phyloP scores from a whole-genome alignment of 2,329 filamentous ascomycete species.

The Phyllosticta citrichinensis region DNA sequence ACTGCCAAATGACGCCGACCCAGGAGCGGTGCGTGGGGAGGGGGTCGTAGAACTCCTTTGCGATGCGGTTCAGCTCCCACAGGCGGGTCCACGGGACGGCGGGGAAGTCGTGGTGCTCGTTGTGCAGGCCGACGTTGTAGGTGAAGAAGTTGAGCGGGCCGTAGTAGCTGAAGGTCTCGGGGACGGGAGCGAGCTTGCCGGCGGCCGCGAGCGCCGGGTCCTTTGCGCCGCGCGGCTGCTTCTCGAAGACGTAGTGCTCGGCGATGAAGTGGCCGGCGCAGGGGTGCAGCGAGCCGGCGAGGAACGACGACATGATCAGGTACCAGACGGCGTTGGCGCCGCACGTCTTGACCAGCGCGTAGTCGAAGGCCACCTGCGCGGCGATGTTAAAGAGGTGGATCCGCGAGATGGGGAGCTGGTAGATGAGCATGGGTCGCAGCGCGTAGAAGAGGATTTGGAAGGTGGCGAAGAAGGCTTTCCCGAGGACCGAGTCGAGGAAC shows the following conservation, averaged over 20 bases:
- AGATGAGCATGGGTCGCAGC: constrained; percentile 87
- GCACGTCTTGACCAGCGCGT: constrained; percentile 50
- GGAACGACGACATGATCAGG: constrained; percentile 79
- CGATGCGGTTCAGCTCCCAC: constrained; percentile 65
- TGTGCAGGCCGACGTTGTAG: constrained; percentile 96
- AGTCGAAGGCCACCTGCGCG: constrained; percentile 71
- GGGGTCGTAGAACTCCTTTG: constrained; percentile 83
- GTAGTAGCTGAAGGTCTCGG: constrained; percentile 97
- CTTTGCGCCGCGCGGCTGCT: constrained; percentile 42
- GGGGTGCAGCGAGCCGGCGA: constrained; percentile 87
- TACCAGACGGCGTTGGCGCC: constrained; percentile 63
- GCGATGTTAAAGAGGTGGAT: constrained; percentile 76
- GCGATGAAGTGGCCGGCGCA: constrained; percentile 97
- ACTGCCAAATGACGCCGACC: constrained; percentile 89
- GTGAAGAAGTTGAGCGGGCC: constrained; percentile 83
- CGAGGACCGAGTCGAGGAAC: constrained; percentile 86
- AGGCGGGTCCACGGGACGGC: constrained; percentile 91
- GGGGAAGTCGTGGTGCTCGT: constrained; percentile 98
- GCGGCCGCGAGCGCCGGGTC: constrained; percentile 39
- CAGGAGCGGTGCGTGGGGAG: constrained; percentile 83
- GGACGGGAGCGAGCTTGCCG: constrained; percentile 40
- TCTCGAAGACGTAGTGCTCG: constrained; percentile 59
- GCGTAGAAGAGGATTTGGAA: constrained; percentile 99
- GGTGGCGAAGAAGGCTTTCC: constrained; percentile 97
- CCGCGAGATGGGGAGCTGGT: constrained; percentile 75